A percentile compares a stretch with the other conserved stretches of the same genome.
These are phyloP conservation scores for Thyridium curvatum DNA, from an alignment of 2,329 filamentous ascomycete genomes.

Conservation along the genomic window DNA sequence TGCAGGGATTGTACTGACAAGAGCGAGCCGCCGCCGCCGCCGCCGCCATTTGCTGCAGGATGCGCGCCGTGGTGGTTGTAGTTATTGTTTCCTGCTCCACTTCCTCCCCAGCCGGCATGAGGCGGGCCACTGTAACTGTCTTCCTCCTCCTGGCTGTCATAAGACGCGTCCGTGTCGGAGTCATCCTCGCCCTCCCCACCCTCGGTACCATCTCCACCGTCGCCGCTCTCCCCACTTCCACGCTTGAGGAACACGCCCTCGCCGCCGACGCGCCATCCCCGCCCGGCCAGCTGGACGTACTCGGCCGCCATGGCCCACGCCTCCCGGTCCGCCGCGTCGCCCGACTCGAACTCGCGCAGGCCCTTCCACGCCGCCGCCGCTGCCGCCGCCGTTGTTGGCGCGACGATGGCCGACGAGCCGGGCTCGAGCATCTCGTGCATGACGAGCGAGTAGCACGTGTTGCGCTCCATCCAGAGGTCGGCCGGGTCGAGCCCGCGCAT, in stretches of 20 bases:
- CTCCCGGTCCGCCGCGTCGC: conserved; percentile 37
- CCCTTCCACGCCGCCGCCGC: conserved; percentile 31
- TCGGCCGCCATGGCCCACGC: conserved; percentile 39
- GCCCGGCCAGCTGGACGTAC: conserved; percentile 26
- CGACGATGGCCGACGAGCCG: conserved; percentile 8
- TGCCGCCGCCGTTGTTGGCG: no score
- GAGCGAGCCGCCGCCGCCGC: background rate
- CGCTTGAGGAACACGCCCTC: conserved; percentile 37
- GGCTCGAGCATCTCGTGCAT: conserved; percentile 29
- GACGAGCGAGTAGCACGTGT: conserved; percentile 41
- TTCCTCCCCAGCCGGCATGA: no score
- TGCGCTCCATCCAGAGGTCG: conserved; percentile 48
- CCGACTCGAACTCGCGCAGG: conserved; percentile 42
- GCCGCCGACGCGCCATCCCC: conserved; percentile 35
- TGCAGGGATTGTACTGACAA: conserved; percentile 8
- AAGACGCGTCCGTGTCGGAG: conserved; percentile 3
- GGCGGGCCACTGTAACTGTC: background rate
- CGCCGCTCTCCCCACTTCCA: conserved; percentile 10
- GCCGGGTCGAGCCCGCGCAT: conserved; percentile 31
- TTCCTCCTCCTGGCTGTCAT: background rate
- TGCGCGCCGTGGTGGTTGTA: no score
- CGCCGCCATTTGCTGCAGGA: no score
- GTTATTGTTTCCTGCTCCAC: no score
- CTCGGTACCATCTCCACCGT: background rate
- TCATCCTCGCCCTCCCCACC: background rate